Conservation (phyloP, 164 flowering plant genomes). For the Liriodendron chinense region DNA sequence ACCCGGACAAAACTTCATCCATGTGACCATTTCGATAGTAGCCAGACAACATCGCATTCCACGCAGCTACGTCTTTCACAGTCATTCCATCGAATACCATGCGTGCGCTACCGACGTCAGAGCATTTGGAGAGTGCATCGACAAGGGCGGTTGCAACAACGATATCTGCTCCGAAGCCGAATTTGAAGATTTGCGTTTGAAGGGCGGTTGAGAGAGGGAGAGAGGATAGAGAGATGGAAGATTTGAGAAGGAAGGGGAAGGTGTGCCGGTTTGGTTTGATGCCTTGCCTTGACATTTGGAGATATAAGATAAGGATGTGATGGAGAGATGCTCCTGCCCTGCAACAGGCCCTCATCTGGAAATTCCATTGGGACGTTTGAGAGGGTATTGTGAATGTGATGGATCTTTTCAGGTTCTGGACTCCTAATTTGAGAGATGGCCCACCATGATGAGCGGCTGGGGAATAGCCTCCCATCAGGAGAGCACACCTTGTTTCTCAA, state of each 20-base stretch:
- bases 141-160: constrained; percentile 6
- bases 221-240: constrained; percentile 38
- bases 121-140: neutral
- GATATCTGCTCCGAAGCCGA: constrained; percentile 5
- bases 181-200: constrained; percentile 51
- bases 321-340: constrained; percentile 1
- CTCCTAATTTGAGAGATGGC: neutral
- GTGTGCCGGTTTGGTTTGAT: constrained; percentile 64
- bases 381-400: neutral
- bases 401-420: neutral
- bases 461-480: neutral
- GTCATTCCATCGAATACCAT: constrained; percentile 9
- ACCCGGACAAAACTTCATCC: neutral
- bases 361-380: constrained; percentile 5
- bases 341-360: constrained; percentile 2
- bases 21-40: constrained; percentile 11
- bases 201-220: constrained; percentile 37
- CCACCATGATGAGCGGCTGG: neutral
- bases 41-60: constrained; percentile 12
- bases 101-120: neutral
- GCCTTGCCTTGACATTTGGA: constrained; percentile 36
- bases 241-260: constrained; percentile 65
- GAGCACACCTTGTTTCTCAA: too few species aligned
- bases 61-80: constrained; percentile 9
- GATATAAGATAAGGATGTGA: constrained; percentile 47